These are phyloP conservation scores for Buddleja alternifolia DNA, from an alignment of 257 asterid species.

Conservation along the genomic window DNA sequence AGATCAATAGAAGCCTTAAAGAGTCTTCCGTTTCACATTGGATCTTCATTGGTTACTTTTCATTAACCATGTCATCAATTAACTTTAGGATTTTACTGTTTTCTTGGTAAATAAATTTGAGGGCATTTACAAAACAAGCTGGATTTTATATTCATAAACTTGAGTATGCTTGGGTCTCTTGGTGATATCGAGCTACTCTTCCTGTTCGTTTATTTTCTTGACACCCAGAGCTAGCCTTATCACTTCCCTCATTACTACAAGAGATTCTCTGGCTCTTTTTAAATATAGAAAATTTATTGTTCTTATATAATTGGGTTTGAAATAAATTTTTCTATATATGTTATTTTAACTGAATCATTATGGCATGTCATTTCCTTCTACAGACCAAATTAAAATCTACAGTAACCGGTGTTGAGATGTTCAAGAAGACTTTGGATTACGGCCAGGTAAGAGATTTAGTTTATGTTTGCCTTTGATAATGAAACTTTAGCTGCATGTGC, in stretches of 20 bases:
- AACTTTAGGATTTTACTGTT: background rate
- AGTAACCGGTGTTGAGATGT: constrained; percentile 99
- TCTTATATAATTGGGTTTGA: background rate
- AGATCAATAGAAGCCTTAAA: no score
- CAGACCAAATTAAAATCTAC: constrained; percentile 84
- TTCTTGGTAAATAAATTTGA: background rate
- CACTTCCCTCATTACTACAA: no score
- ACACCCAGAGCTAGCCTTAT: background rate
- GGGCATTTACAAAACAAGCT: background rate
- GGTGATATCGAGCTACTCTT: no score
- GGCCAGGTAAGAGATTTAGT: constrained; percentile 71
- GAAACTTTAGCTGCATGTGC: background rate
- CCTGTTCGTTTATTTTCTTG: no score
- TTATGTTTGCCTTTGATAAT: background rate
- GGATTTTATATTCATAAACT: background rate
- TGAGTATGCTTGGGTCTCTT: no score
- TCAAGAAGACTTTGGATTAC: constrained; percentile 87
- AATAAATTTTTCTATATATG: constrained; percentile 12
- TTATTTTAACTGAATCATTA: constrained; percentile 1
- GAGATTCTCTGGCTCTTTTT: no score
- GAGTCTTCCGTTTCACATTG: background rate
- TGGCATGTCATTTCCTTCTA: constrained; percentile 24
- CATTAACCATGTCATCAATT: no score
- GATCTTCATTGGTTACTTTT: background rate
- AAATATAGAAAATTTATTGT: background rate